Conservation (phyloP, 2,329 filamentous ascomycete genomes). For the Diaporthe velutina region DNA sequence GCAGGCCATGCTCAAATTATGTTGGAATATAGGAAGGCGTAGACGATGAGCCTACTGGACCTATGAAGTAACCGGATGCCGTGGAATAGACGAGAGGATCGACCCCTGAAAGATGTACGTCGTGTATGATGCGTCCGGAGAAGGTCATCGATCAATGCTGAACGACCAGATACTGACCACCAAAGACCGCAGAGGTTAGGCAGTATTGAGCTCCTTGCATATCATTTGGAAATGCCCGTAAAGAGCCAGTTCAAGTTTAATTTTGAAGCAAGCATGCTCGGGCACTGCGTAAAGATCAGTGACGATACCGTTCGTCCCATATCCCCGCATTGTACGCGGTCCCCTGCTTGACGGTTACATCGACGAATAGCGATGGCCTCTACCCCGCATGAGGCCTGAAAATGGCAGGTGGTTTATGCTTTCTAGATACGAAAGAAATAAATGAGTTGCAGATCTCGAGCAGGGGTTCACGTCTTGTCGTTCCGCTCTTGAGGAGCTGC, state of each 20-base stretch:
- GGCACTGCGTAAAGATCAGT: neutral
- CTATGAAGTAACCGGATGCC: neutral
- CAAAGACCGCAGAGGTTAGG: neutral
- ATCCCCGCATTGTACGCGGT: neutral
- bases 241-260: too few species aligned
- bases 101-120: neutral
- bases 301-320: neutral
- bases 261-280: neutral
- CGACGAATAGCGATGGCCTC: slow-evolving; percentile 1
- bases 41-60: too few species aligned
- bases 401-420: slow-evolving; percentile 32
- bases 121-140: neutral
- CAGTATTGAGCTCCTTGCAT: too few species aligned
- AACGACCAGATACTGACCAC: neutral
- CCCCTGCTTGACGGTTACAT: slow-evolving; percentile 2
- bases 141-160: neutral
- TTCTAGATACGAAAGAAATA: neutral
- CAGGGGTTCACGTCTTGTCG: neutral
- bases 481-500: neutral
- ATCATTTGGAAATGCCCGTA: neutral
- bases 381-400: slow-evolving; percentile 29
- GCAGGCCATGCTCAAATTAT: neutral
- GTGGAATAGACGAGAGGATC: neutral
- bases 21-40: neutral
- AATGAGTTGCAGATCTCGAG: slow-evolving; percentile 30